Evolutionary conservation across 345 rosid genomes (phyloP), one percentile per base, ranked within the genome.

Genomic region (Barbarea vulgaris): DNA sequence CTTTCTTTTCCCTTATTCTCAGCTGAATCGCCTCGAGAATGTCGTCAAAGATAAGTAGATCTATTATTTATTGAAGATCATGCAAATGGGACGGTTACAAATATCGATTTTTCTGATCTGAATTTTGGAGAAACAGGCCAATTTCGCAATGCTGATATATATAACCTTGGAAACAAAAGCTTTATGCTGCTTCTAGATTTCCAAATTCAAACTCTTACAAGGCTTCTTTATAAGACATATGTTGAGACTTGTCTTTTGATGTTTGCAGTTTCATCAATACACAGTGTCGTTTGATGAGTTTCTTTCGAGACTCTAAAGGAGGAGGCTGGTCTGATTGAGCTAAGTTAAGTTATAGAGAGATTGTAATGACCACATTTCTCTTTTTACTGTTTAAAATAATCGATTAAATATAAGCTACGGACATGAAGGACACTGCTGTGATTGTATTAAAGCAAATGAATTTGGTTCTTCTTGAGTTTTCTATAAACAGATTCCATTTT

Each of bases 261-360:
- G 11, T 19, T 66, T 25, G 42, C 81, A 78, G 81, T 78, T 72
- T 58, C 77, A 17, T 39, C 64, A 41, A 41, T 78, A 72, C 64
- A 72, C 64, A 28, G 63, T 51, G 51, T 50, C 68, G 18, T 72
- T 78, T 50, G 77, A 60, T 17, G 69, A 46, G 77, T 34, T 72
- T 50, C 69, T 78, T 27, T 77, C 81, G 72, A 78, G 19, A 44
- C 52, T 64, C 8, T 56, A 48, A 65, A 21, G 19, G 36, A 31
- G 37, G 18, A 57, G 48, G 36, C 51, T 53, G 10, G 42, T 44
- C 39, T 17, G 41, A 58, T 10, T 47, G 12, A 53, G 64, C 31
- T 51, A 48, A 33, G 25, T 25, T 11, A 61, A 53, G 51, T 33
- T 54, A 28, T 48, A 68, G 54, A 74, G 18, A 57, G 19, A 41